Evolutionary conservation across 2,329 filamentous ascomycete species (phyloP).

Genomic region (Colletotrichum tabaci): DNA sequence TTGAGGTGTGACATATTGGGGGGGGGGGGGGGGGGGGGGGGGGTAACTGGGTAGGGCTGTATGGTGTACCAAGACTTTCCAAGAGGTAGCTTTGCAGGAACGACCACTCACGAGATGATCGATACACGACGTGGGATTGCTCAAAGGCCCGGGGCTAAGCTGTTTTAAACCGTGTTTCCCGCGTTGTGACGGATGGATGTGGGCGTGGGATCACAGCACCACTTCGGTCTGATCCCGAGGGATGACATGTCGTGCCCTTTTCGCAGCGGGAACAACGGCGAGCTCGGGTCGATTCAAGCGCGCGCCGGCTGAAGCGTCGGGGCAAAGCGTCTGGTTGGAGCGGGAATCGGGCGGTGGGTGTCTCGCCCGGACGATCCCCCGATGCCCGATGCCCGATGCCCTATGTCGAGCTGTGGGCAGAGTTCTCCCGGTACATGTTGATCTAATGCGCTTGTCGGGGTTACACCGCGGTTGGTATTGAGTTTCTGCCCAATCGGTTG

Average conservation of each 20-base stretch:
- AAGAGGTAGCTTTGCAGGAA: background rate
- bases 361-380: slow-evolving; percentile 30
- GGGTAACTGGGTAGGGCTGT: too few species aligned
- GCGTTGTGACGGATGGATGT: background rate
- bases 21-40: too few species aligned
- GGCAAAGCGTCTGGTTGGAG: background rate
- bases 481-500: too few species aligned
- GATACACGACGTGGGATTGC: background rate
- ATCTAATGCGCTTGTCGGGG: too few species aligned
- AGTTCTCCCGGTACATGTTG: background rate
- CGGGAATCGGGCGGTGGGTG: slow-evolving; percentile 10
- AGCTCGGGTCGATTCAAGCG: background rate
- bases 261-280: background rate
- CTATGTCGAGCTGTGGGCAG: slow-evolving; percentile 4
- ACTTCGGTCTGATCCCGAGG: slow-evolving; percentile 14
- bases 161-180: slow-evolving; percentile 15
- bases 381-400: slow-evolving; percentile 39
- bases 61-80: background rate
- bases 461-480: too few species aligned
- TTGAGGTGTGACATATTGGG: background rate
- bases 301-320: slow-evolving; percentile 24
- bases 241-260: background rate
- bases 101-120: slow-evolving; percentile 4
- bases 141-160: background rate
- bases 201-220: too few species aligned